Evolutionary conservation across 2,329 filamentous ascomycete genomes (phyloP).

Genomic region (Ascocoryne sarcoides): DNA sequence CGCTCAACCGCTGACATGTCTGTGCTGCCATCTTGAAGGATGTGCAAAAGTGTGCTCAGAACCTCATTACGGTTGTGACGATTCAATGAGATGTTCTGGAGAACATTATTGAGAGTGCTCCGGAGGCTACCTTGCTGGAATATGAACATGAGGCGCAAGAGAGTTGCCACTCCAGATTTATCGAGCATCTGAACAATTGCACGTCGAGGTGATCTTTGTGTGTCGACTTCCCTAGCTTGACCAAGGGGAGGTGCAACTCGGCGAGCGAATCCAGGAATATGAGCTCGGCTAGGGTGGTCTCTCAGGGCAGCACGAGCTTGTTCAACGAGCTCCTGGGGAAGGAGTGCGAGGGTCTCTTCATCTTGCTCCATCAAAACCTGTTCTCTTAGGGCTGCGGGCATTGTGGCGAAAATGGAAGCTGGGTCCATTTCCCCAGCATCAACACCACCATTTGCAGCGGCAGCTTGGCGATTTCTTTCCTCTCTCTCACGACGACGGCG

Average conservation of each 20-base stretch:
- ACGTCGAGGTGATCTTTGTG: slow-evolving; percentile 58
- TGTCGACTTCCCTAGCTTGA: slow-evolving; percentile 23
- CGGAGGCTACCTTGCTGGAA: slow-evolving; percentile 82
- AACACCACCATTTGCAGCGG: slow-evolving; percentile 37
- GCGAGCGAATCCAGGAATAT: slow-evolving; percentile 31
- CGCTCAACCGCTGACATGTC: slow-evolving; percentile 91
- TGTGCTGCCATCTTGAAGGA: slow-evolving; percentile 89
- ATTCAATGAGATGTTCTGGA: slow-evolving; percentile 90
- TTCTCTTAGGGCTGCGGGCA: slow-evolving; percentile 75
- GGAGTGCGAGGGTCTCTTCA: slow-evolving; percentile 72
- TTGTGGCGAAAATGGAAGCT: slow-evolving; percentile 83
- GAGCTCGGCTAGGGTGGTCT: slow-evolving; percentile 27
- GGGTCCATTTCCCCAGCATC: slow-evolving; percentile 72
- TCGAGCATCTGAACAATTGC: slow-evolving; percentile 94
- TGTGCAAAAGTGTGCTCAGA: slow-evolving; percentile 82
- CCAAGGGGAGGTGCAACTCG: slow-evolving; percentile 39
- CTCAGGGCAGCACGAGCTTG: slow-evolving; percentile 67
- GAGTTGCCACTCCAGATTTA: slow-evolving; percentile 88
- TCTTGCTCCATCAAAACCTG: slow-evolving; percentile 88
- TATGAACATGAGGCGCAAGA: slow-evolving; percentile 97
- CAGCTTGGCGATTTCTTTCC: slow-evolving; percentile 61
- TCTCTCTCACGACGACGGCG: slow-evolving; percentile 82
- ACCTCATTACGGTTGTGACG: slow-evolving; percentile 93
- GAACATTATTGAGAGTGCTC: slow-evolving; percentile 73
- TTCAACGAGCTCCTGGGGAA: slow-evolving; percentile 78